phyloP scores from a whole-genome alignment of 192 early-diverging fungal species.

The Dispira parvispora region DNA sequence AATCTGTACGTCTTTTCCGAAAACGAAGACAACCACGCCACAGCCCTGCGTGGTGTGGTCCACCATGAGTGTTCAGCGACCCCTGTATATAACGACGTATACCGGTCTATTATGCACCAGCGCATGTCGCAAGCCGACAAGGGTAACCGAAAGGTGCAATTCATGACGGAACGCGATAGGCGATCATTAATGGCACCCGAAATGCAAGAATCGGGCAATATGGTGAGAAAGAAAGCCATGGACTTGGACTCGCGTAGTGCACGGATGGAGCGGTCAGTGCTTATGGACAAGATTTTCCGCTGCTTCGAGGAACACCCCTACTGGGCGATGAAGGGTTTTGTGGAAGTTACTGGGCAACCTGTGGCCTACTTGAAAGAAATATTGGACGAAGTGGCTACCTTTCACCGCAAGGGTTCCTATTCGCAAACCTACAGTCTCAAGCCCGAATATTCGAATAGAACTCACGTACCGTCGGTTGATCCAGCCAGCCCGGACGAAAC shows the following conservation, averaged over 20 bases:
- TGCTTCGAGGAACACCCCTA: constrained; percentile 66
- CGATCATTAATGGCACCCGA: constrained; percentile 26
- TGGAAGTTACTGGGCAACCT: constrained; percentile 71
- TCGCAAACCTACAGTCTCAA: constrained; percentile 69
- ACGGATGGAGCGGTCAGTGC: constrained; percentile 65
- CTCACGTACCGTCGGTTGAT: constrained; percentile 5
- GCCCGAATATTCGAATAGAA: constrained; percentile 46
- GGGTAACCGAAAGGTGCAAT: constrained; percentile 31
- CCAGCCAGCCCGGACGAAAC: constrained; percentile 11
- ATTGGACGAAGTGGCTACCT: constrained; percentile 52
- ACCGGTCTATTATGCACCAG: constrained; percentile 48
- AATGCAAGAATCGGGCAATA: constrained; percentile 22
- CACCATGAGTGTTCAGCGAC: constrained; percentile 57
- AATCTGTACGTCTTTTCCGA: constrained; percentile 73
- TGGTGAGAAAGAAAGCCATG: constrained; percentile 25
- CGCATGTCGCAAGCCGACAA: constrained; percentile 38
- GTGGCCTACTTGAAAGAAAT: constrained; percentile 65
- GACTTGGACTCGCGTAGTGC: constrained; percentile 55
- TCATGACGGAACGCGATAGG: constrained; percentile 22
- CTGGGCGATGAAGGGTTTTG: constrained; percentile 71
- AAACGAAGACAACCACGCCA: constrained; percentile 30
- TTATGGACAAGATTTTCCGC: constrained; percentile 69
- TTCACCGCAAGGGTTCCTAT: constrained; percentile 74
- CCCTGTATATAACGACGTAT: constrained; percentile 36
- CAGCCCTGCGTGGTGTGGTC: constrained; percentile 41